A percentile compares a stretch with the other conserved stretches of the same genome.
Conservation (phyloP, 1,284 basidiomycete species). For the Ceratorhiza oryzae-sativae region DNA sequence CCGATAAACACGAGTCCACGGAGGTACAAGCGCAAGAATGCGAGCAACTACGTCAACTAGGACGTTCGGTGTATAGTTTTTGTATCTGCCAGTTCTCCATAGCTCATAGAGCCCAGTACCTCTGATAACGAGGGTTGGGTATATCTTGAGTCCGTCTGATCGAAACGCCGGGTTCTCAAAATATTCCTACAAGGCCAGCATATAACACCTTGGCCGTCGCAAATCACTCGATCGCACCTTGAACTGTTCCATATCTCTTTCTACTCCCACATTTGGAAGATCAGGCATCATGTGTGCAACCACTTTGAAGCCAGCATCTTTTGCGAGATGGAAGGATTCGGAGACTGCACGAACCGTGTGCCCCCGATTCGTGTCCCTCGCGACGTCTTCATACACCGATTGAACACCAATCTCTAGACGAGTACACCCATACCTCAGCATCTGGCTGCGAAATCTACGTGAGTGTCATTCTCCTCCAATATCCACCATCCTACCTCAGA, state of each 20-base stretch:
- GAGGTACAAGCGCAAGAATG: slow-evolving; percentile 95
- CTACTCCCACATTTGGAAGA: slow-evolving; percentile 96
- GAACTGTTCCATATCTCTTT: slow-evolving; percentile 98
- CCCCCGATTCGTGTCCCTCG: slow-evolving; percentile 96
- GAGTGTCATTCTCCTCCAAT: not conserved
- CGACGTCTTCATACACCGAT: slow-evolving; percentile 99
- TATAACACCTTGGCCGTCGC: not conserved
- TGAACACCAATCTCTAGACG: slow-evolving; percentile 98
- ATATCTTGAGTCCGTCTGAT: slow-evolving; percentile 97
- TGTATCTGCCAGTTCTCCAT: slow-evolving; percentile 96
- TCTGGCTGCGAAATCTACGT: slow-evolving; percentile 68
- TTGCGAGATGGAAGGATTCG: slow-evolving; percentile 97
- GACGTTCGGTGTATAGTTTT: slow-evolving; percentile 98
- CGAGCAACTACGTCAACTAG: slow-evolving; percentile 96
- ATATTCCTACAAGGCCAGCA: slow-evolving; percentile 62
- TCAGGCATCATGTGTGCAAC: slow-evolving; percentile 99
- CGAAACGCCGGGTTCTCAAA: slow-evolving; percentile 99
- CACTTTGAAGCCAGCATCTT: slow-evolving; percentile 99
- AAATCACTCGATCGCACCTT: slow-evolving; percentile 63
- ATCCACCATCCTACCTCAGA: slow-evolving; percentile 67
- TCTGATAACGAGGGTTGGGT: slow-evolving; percentile 97
- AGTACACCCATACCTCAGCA: slow-evolving; percentile 99
- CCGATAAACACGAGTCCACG: slow-evolving; percentile 98
- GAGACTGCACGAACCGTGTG: slow-evolving; percentile 98
- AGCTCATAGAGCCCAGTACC: slow-evolving; percentile 97